Base-by-base conservation (phyloP, 805 yeast genomes). In the Sugiyamaella floridensis region DNA sequence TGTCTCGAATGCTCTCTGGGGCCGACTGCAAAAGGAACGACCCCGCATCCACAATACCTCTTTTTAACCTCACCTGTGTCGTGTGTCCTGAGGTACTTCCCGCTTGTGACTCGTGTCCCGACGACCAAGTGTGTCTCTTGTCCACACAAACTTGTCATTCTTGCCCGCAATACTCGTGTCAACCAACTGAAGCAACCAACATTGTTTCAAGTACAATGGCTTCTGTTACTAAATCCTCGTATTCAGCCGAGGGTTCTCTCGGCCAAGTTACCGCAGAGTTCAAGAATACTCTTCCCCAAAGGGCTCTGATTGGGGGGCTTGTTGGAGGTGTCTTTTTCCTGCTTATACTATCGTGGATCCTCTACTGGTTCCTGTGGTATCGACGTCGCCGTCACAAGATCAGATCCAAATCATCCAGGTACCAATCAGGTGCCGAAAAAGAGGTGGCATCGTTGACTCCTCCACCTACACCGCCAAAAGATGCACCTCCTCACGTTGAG, bases 81-180 rank as follows among this genome's bases (percentile, higher is more conserved):
- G 40, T 43, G 22, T 57, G 60, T 45, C 58, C 57, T 19, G 28
- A 43, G 20, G 26, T 16, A n/a, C 14, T 47, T 11, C 59, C 59
- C 10, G 19, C 15, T 14, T 58, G 61, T 40, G 37, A 41, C n/a
- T 20, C 29, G 16, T 58, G 61, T 45, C 58, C 55, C 14, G 34
- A 20, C 6, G 59, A 52, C 19, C 29, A 50, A 14, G 53, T 51
- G 11, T 58, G 61, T 40, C 20, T 50, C 18, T 43, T 58, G n/a
- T 47, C 61, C 11, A 19, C 53, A 19, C 56, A 54, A 29, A 54
- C 56, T 9, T 58, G 61, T 37, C 37, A 42, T 20, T 18, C 54
- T 6, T 58, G 61, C 47, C 48, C 61, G 5, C 22, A 47, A 11
- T 49, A 48, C 4, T 43, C 53, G 14, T 58, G 61, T 40, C 32